Base-by-base conservation (phyloP, 164 flowering plant species). In the Chimonanthus praecox region DNA sequence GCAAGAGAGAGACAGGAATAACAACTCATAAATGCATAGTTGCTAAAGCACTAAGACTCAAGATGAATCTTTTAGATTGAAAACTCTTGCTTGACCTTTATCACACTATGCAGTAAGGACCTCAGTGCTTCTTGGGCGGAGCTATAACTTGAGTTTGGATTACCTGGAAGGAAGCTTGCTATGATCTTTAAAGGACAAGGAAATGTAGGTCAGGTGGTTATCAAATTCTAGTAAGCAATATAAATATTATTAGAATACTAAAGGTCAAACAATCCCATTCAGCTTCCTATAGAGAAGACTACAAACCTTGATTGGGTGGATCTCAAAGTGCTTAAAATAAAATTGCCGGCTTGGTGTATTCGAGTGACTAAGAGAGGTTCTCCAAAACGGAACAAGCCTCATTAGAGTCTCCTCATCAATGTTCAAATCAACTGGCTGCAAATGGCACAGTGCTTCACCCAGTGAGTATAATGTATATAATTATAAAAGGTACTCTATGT, bases 311-410 rank as follows among this genome's bases (percentile, higher is more conserved):
- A 95, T 80, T 44, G 99, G 99, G 75, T 90, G 99, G 77, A 95
- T 87, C 84, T 95, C 99, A 87, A 95, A 95, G 84, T 90, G 94
- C 74, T 90, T 92, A 78, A 95, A 92, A 77, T 95, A 92, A 80
- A 80, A 92, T 74, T 87, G 92, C 71, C 60, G 86, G 82, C 96
- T 88, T 49, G 60, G 87, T 58, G 85, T 71, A 68, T 75, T 85
- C 73, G 94, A 78, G 70, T 83, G 81, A 83, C 87, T 86, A 10
- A 92, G 89, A 71, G 99, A 95, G 73, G 83, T 82, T 83, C 99
- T 86, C 97, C 96, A 95, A 82, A 95, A 95, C 66, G 97, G 88
- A 69, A 87, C 97, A 64, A 91, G 79, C 83, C 77, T 91, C 96
- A 91, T 90, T 49, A 95, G 77, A 44, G 99, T 91, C 78, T 92